Evolutionary conservation across 2,329 filamentous ascomycete species (phyloP), one percentile per base, ranked within the genome.

Genomic region (Phyllosticta paracitricarpa): DNA sequence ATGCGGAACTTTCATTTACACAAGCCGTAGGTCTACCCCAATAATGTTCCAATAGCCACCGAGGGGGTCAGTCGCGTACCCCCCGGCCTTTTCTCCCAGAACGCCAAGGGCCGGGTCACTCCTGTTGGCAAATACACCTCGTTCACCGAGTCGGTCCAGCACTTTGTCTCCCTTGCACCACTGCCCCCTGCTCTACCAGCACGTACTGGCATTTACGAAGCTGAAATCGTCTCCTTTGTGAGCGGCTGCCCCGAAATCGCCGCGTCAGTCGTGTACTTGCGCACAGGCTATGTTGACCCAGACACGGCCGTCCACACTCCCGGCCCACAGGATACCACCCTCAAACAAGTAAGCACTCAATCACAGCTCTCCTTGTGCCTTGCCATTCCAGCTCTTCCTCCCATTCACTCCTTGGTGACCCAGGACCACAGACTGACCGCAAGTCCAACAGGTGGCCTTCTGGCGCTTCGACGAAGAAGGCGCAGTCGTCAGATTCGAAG

Each of bases 381-480:
- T 8, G 9, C 9, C 28, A 8, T 8, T 30, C 28, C 28, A 7
- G 6, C 28, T 7, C 28, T 30, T 6, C 28, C 4, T 30, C 28
- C 28, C 4, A 30, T 30, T 7, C 3, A 7, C 28, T 30, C 28
- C 9, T 30, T 30, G 6, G 6, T 6, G 28, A 30, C 28, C 28
- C 28, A 6, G 28, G 28, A 30, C 9, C 28, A 30, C 5, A 30
- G 1, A 30, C 28, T 30, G 28, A 30, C 6, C 9, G 28, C 17
- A 14, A 24, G 3, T 5, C 10, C 14, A 17, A 12, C 28, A 68
- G 63, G 58, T 77, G 10, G 75, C 76, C 0, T 81, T 80, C 63
- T 81, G 77, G 76, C 73, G 72, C 33, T 77, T 81, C 62, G 76
- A 79, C 62, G 69, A 75, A 2, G 63, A 70, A 3, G 78, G 79